A percentile compares a stretch with the other conserved stretches of the same genome.
Evolutionary conservation across 2,329 filamentous ascomycete species (phyloP).

Genomic region (Emmonsiellopsis sp.): DNA sequence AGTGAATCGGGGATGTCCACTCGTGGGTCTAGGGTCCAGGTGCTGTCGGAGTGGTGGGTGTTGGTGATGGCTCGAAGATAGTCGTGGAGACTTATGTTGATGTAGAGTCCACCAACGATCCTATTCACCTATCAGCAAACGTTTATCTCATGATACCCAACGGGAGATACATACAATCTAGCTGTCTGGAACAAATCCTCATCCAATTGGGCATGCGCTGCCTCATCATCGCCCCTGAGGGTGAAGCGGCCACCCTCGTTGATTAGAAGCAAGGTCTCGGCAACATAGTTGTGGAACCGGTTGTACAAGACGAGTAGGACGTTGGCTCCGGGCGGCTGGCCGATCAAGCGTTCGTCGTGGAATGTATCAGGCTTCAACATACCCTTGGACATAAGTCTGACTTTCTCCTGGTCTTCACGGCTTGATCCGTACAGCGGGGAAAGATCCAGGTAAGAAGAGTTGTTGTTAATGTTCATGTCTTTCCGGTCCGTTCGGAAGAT

Average conservation of each 20-base stretch:
- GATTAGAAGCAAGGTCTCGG: constrained; percentile 25
- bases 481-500: constrained; percentile 32
- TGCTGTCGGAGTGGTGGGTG: constrained; percentile 30
- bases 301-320: constrained; percentile 26
- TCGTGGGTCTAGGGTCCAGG: constrained; percentile 36
- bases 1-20: constrained; percentile 17
- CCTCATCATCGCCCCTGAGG: constrained; percentile 15
- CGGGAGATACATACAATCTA: constrained; percentile 16
- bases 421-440: constrained; percentile 35
- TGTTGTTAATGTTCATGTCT: constrained; percentile 26
- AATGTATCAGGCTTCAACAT: constrained; percentile 30
- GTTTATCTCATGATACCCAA: background rate
- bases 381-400: constrained; percentile 28
- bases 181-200: constrained; percentile 26
- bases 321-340: constrained; percentile 23
- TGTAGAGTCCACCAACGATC: constrained; percentile 20
- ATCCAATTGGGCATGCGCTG: constrained; percentile 25
- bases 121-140: constrained; percentile 6
- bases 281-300: constrained; percentile 31
- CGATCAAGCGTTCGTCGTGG: constrained; percentile 21
- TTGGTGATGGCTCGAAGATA: constrained; percentile 21
- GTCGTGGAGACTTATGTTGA: constrained; percentile 26
- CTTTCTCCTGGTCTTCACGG: constrained; percentile 21
- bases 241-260: constrained; percentile 33
- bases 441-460: constrained; percentile 40